Percentiles rank a stretch among this genome's conserved stretches.
phyloP scores from a whole-genome alignment of 1,284 basidiomycete genomes.

The Moniliella sp. region DNA sequence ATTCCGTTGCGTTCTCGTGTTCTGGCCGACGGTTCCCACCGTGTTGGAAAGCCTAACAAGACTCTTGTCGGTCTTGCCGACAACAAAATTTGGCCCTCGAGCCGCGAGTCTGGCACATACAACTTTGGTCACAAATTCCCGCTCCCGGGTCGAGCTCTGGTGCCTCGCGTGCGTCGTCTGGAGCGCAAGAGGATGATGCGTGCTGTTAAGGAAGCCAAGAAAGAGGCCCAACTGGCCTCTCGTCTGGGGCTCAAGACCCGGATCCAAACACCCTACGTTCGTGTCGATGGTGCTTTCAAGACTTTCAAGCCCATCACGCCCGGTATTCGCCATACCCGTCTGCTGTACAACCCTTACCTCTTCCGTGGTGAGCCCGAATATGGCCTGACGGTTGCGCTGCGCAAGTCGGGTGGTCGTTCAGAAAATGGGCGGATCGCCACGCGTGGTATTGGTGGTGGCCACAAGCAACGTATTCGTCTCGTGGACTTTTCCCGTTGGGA shows the following conservation, averaged over 20 bases:
- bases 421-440: slow-evolving; percentile 61
- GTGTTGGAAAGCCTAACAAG: too few relatives aligned
- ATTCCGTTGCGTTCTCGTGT: too few relatives aligned
- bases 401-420: slow-evolving; percentile 71
- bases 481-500: slow-evolving; percentile 59
- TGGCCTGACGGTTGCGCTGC: slow-evolving; percentile 58
- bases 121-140: too few relatives aligned
- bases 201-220: slow-evolving; percentile 11
- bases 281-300: slow-evolving; percentile 44
- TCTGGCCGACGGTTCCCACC: too few relatives aligned
- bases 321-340: slow-evolving; percentile 60
- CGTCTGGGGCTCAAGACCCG: slow-evolving; percentile 17
- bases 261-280: slow-evolving; percentile 19
- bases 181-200: too few relatives aligned
- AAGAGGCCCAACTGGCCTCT: slow-evolving; percentile 14
- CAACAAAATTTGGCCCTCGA: too few relatives aligned
- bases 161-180: too few relatives aligned
- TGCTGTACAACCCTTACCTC: slow-evolving; percentile 58
- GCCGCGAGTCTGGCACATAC: too few relatives aligned
- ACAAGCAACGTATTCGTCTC: slow-evolving; percentile 60
- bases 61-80: too few relatives aligned
- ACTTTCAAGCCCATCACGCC: slow-evolving; percentile 73
- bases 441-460: slow-evolving; percentile 70
- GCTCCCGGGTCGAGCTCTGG: too few relatives aligned
- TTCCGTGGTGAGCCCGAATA: slow-evolving; percentile 60